These are phyloP conservation scores for Herpetospermum pedunculosum DNA, from an alignment of 306 rosid species.

Conservation along the genomic window DNA sequence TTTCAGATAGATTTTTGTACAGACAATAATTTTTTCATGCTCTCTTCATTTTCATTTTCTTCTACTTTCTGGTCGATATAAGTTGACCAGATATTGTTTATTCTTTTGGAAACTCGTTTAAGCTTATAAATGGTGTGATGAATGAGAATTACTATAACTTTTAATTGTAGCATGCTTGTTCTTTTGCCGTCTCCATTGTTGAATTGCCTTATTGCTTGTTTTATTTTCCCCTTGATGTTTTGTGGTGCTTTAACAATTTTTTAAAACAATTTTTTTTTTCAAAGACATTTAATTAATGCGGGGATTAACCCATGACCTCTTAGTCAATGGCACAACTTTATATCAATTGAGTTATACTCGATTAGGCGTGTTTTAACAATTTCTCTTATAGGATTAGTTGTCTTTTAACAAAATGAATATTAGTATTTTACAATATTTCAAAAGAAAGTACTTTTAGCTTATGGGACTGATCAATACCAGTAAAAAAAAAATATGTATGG, in stretches of 20 bases:
- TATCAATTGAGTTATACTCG: no score
- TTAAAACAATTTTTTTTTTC: no score
- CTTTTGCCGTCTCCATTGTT: neutral
- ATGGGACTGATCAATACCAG: neutral
- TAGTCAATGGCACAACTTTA: no score
- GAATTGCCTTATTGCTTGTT: neutral
- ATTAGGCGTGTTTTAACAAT: no score
- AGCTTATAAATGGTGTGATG: neutral
- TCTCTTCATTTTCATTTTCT: neutral
- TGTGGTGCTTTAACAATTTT: no score
- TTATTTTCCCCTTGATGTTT: neutral
- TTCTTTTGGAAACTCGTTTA: neutral
- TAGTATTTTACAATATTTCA: neutral
- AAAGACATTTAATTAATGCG: no score
- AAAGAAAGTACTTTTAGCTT: neutral
- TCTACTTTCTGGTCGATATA: neutral
- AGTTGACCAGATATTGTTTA: neutral
- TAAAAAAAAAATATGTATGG: neutral
- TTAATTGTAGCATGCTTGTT: neutral
- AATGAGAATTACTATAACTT: neutral
- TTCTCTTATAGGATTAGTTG: neutral
- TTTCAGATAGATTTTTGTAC: neutral
- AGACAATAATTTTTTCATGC: neutral
- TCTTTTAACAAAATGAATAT: neutral
- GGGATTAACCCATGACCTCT: no score